Percentiles rank a stretch among this genome's conserved stretches.
phyloP scores from a whole-genome alignment of 2,329 filamentous ascomycete genomes.

The Sporothrix variecibatus region DNA sequence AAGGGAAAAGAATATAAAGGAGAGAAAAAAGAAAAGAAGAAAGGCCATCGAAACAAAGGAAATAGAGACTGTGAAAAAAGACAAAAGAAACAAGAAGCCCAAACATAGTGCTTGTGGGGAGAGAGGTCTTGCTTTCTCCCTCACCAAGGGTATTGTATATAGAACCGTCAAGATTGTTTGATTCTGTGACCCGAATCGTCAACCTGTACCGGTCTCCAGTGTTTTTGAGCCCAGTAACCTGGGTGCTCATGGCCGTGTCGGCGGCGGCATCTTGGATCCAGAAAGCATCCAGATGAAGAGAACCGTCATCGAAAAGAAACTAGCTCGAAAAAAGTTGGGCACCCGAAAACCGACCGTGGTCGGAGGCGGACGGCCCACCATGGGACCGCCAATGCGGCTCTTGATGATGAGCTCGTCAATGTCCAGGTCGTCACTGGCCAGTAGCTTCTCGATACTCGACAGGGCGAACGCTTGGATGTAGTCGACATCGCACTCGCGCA shows the following conservation, averaged over 20 bases:
- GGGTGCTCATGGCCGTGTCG: constrained; percentile 17
- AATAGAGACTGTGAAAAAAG: constrained; percentile 21
- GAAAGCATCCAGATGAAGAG: constrained; percentile 45
- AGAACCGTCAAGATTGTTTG: not conserved
- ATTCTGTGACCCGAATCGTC: constrained; percentile 2
- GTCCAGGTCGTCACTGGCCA: constrained; percentile 26
- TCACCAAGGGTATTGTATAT: not conserved
- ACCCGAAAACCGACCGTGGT: constrained; percentile 34
- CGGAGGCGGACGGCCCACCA: constrained; percentile 26
- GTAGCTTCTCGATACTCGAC: constrained; percentile 40
- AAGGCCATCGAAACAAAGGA: constrained; percentile 17
- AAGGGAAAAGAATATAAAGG: not conserved
- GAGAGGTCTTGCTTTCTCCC: not conserved
- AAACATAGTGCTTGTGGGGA: not conserved
- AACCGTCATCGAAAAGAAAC: constrained; percentile 47
- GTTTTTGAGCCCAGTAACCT: too few species aligned
- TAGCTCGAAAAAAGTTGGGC: constrained; percentile 46
- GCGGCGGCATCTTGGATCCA: constrained; percentile 28
- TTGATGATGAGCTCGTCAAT: constrained; percentile 9
- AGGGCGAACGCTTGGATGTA: constrained; percentile 58
- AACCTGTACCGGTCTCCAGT: not conserved
- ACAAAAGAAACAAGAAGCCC: not conserved
- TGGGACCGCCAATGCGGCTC: not conserved
- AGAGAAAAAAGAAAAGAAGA: not conserved
- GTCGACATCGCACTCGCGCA: constrained; percentile 60